Percentiles rank a stretch among this genome's conserved stretches.
Evolutionary conservation across 768 basidiomycete genomes (phyloP).

Genomic region (Russula earlei): DNA sequence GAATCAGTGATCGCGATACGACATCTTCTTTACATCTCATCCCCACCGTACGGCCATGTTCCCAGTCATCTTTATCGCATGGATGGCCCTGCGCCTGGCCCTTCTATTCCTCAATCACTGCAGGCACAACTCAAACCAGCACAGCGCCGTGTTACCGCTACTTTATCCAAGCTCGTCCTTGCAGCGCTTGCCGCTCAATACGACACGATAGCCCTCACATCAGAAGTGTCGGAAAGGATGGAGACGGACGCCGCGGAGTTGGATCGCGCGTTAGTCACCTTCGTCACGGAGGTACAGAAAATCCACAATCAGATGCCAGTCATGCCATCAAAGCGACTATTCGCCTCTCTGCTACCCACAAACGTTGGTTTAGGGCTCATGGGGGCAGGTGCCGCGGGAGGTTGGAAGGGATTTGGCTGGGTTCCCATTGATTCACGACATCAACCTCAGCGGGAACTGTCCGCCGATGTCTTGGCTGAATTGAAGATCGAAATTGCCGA

Average conservation of each 20-base stretch:
- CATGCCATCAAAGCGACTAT: conserved; percentile 40
- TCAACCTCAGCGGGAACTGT: conserved; percentile 34
- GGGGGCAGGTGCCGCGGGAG: conserved; percentile 65
- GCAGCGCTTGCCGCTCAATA: conserved; percentile 86
- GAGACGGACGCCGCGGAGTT: conserved; percentile 70
- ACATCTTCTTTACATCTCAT: conserved; percentile 62
- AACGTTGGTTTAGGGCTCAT: conserved; percentile 71
- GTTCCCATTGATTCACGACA: conserved; percentile 44
- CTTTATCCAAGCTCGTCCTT: conserved; percentile 80
- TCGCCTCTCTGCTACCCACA: conserved; percentile 49
- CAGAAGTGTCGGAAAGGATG: conserved; percentile 60
- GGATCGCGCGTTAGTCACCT: conserved; percentile 58
- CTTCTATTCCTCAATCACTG: conserved; percentile 35
- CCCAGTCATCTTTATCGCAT: conserved; percentile 28
- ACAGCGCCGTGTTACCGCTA: conserved; percentile 81
- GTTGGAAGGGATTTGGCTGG: conserved; percentile 85
- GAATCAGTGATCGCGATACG: conserved; percentile 63
- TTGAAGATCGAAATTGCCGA: conserved; percentile 38
- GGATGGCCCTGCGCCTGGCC: background rate
- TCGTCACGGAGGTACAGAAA: conserved; percentile 62
- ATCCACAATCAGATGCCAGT: conserved; percentile 32
- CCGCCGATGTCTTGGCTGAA: conserved; percentile 43
- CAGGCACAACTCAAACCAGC: conserved; percentile 54
- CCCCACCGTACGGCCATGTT: conserved; percentile 51
- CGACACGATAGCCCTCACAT: conserved; percentile 53